A percentile compares a stretch with the other conserved stretches of the same genome.
Conservation (phyloP, 495 filamentous ascomycete species). For the Hypoxylon fuscum region DNA sequence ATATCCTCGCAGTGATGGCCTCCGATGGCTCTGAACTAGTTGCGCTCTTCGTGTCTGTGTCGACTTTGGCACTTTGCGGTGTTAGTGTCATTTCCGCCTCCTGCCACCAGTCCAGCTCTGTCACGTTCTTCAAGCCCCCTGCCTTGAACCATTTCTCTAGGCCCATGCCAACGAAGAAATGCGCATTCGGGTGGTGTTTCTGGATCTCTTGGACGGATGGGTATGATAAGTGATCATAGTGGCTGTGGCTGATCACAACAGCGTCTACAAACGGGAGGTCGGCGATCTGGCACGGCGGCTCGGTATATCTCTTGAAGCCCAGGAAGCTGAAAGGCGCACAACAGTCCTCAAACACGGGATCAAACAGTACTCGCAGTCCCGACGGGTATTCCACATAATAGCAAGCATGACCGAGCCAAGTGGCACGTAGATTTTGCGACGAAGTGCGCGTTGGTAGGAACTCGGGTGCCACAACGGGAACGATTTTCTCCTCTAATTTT, state of each 20-base stretch:
- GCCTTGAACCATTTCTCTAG: slow-evolving; percentile 84
- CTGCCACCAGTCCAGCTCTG: slow-evolving; percentile 97
- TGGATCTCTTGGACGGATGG: slow-evolving; percentile 75
- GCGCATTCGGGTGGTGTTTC: slow-evolving; percentile 76
- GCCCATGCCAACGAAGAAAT: slow-evolving; percentile 91
- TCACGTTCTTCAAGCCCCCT: slow-evolving; percentile 75
- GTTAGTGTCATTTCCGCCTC: slow-evolving; percentile 74
- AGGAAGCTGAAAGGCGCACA: slow-evolving; percentile 79
- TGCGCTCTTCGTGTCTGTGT: slow-evolving; percentile 20
- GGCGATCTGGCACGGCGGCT: slow-evolving; percentile 76
- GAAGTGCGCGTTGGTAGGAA: slow-evolving; percentile 69
- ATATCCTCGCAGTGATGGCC: slow-evolving; percentile 76
- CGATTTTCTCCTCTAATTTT: slow-evolving; percentile 66
- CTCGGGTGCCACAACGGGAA: slow-evolving; percentile 72
- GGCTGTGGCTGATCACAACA: slow-evolving; percentile 90
- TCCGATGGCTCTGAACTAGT: slow-evolving; percentile 30
- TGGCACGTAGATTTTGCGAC: slow-evolving; percentile 76
- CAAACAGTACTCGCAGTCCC: slow-evolving; percentile 90
- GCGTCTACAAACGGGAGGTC: slow-evolving; percentile 88
- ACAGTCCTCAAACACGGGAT: slow-evolving; percentile 91
- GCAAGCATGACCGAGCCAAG: slow-evolving; percentile 96
- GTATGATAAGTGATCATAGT: slow-evolving; percentile 93
- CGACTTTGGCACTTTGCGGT: slow-evolving; percentile 47
- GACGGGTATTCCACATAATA: slow-evolving; percentile 92
- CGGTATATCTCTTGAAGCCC: slow-evolving; percentile 83